Evolutionary conservation across 1,284 basidiomycete species (phyloP).

Genomic region (Omphalotus olearius): DNA sequence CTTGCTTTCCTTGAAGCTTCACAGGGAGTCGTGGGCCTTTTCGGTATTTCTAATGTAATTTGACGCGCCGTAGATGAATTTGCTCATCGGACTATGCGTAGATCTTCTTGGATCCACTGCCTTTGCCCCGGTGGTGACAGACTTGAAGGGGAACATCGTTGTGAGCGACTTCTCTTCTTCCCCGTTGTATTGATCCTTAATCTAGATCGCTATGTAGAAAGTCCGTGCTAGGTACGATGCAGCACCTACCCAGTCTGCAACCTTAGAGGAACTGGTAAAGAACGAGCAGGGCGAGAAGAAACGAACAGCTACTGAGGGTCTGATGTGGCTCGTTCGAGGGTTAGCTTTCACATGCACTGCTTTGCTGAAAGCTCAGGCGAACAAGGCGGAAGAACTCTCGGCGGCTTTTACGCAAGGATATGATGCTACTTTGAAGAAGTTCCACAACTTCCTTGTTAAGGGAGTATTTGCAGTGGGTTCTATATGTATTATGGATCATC

Average conservation of each 20-base stretch:
- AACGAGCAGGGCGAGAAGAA: slow-evolving; percentile 90
- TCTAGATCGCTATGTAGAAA: slow-evolving; percentile 57
- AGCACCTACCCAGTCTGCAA: slow-evolving; percentile 60
- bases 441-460: slow-evolving; percentile 88
- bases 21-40: slow-evolving; percentile 86
- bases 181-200: slow-evolving; percentile 10
- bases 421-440: slow-evolving; percentile 76
- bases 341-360: slow-evolving; percentile 90
- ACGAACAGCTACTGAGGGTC: slow-evolving; percentile 82
- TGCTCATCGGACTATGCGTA: slow-evolving; percentile 26
- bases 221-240: slow-evolving; percentile 77
- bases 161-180: slow-evolving; percentile 43
- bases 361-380: slow-evolving; percentile 68
- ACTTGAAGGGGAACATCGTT: slow-evolving; percentile 90
- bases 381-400: slow-evolving; percentile 70
- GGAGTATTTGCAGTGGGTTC: slow-evolving; percentile 77
- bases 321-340: slow-evolving; percentile 90
- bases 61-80: no score
- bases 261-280: slow-evolving; percentile 82
- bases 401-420: slow-evolving; percentile 83
- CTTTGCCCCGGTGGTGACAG: slow-evolving; percentile 82
- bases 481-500: neutral
- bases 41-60: slow-evolving; percentile 57
- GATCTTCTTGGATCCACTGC: slow-evolving; percentile 89
- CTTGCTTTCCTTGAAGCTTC: slow-evolving; percentile 86